Conservation (phyloP, 164 flowering plant species). For the Buxus sempervirens region DNA sequence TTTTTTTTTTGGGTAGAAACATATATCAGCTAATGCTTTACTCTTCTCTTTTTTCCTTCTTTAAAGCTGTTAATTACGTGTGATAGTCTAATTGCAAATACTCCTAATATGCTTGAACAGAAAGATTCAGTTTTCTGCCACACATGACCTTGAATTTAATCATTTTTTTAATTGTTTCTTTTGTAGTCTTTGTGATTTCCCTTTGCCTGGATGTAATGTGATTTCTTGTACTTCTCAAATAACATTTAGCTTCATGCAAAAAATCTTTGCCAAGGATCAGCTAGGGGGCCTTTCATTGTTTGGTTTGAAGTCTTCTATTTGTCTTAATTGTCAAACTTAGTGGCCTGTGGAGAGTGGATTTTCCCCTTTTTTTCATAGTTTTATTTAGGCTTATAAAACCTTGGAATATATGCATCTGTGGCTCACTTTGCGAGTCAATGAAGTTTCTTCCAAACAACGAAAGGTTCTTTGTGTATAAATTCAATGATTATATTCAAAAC, state of each 20-base stretch:
- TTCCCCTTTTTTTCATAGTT: background rate
- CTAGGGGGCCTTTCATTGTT: background rate
- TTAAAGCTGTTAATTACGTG: too few relatives aligned
- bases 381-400: background rate
- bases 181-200: too few relatives aligned
- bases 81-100: too few relatives aligned
- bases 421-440: background rate
- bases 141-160: background rate
- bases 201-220: too few relatives aligned
- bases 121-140: background rate
- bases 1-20: too few relatives aligned
- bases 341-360: background rate
- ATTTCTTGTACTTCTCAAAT: too few relatives aligned
- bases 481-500: background rate
- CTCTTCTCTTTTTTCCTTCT: too few relatives aligned
- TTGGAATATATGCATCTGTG: background rate
- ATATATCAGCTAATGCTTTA: too few relatives aligned
- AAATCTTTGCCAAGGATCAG: background rate
- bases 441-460: background rate
- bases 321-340: background rate
- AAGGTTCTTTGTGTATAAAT: background rate
- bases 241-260: too few relatives aligned
- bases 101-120: too few relatives aligned
- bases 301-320: background rate
- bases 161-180: too few relatives aligned